phyloP scores from a whole-genome alignment of 148 eudicot species.

The Silene uniflora region DNA sequence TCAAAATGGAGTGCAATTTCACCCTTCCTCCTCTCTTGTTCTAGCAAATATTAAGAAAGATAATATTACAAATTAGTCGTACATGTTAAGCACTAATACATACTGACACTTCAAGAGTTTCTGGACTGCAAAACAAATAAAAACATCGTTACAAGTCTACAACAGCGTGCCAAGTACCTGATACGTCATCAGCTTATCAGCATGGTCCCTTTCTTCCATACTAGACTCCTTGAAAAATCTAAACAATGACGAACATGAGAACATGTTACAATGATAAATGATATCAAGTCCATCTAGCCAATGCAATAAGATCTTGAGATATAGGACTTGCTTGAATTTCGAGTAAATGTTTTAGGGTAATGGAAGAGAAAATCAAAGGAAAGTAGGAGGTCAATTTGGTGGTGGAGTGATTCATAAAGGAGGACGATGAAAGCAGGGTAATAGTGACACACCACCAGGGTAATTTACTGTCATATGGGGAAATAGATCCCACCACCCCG shows the following conservation, averaged over 20 bases:
- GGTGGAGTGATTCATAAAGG: no score
- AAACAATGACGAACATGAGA: not conserved
- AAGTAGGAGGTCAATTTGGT: no score
- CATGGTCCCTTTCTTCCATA: conserved; percentile 83
- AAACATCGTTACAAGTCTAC: not conserved
- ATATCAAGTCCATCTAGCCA: not conserved
- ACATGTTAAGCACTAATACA: not conserved
- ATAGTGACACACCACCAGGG: no score
- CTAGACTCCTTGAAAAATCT: conserved; percentile 87
- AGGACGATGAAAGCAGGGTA: no score
- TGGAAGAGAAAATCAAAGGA: no score
- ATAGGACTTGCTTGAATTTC: not conserved
- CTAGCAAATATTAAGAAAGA: conserved; percentile 26
- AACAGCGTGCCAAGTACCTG: conserved; percentile 42
- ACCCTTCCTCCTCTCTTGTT: conserved; percentile 88
- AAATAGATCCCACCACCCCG: no score
- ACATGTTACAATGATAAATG: no score
- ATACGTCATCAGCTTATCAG: conserved; percentile 79
- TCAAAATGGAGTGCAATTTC: conserved; percentile 43
- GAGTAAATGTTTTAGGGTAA: no score
- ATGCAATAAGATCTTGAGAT: not conserved
- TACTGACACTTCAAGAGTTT: not conserved
- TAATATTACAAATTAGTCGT: not conserved
- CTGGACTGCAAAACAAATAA: not conserved
- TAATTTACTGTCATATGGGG: no score